Conservation (phyloP, 2,329 filamentous ascomycete species). For the Pyrenophora seminiperda region DNA sequence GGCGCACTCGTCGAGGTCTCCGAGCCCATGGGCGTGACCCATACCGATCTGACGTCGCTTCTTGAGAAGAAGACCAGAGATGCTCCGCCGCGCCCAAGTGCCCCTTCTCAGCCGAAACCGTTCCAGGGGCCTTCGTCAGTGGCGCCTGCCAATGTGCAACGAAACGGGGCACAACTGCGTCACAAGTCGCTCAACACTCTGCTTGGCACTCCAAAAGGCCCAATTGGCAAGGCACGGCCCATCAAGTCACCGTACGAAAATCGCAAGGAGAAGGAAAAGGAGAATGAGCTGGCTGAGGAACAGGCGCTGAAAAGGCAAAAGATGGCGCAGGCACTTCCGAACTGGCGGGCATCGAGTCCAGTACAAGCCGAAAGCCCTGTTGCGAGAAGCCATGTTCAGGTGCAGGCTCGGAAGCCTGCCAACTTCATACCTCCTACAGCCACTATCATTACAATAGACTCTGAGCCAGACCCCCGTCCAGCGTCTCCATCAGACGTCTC, state of each 20-base stretch:
- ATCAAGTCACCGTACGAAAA: slow-evolving; percentile 71
- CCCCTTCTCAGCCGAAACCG: slow-evolving; percentile 25
- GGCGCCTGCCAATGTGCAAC: slow-evolving; percentile 21
- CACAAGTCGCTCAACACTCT: slow-evolving; percentile 67
- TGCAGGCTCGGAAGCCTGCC: slow-evolving; percentile 18
- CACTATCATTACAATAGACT: slow-evolving; percentile 45
- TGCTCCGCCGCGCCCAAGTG: slow-evolving; percentile 22
- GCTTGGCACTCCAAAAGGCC: slow-evolving; percentile 67
- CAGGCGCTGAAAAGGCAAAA: slow-evolving; percentile 50
- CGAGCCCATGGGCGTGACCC: slow-evolving; percentile 71
- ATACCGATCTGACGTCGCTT: slow-evolving; percentile 79
- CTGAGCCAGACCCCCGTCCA: slow-evolving; percentile 36
- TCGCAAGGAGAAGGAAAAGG: slow-evolving; percentile 33
- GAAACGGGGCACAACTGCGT: slow-evolving; percentile 50
- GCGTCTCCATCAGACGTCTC: slow-evolving; percentile 31
- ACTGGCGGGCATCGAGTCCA: slow-evolving; percentile 25
- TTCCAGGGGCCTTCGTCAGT: slow-evolving; percentile 28
- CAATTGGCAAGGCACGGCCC: slow-evolving; percentile 65
- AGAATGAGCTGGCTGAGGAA: slow-evolving; percentile 41
- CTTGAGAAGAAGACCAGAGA: slow-evolving; percentile 69
- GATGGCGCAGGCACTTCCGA: slow-evolving; percentile 17
- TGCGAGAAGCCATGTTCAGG: slow-evolving; percentile 30
- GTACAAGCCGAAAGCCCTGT: slow-evolving; percentile 12
- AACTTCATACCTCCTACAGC: slow-evolving; percentile 29
- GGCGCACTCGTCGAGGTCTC: slow-evolving; percentile 80